A percentile compares a stretch with the other conserved stretches of the same genome.
phyloP scores from a whole-genome alignment of 176 grass and related monocot genomes.

The Hordeum marinum region DNA sequence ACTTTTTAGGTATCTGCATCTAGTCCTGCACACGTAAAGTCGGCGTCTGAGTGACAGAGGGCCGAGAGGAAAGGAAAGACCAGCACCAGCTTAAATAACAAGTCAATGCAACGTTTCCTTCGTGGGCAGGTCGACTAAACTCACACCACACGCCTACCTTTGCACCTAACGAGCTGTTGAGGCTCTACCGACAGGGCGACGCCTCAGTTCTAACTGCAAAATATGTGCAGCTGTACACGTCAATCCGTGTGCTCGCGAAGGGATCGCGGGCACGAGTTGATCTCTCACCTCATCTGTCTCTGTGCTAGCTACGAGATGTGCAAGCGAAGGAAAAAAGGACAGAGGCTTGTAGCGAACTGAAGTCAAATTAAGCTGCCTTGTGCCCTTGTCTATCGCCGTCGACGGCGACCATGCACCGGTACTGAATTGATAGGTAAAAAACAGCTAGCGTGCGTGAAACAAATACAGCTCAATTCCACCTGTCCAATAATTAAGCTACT shows the following conservation, averaged over 20 bases:
- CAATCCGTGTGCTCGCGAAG: background rate
- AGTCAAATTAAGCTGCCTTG: background rate
- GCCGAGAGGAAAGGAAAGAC: background rate
- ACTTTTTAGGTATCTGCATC: background rate
- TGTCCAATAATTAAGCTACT: background rate
- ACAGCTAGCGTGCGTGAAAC: background rate
- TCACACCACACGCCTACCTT: background rate
- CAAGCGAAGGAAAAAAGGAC: conserved; percentile 4
- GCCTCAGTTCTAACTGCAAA: background rate
- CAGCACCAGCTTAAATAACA: background rate
- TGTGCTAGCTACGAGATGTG: background rate
- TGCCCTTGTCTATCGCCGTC: background rate
- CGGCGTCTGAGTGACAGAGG: background rate
- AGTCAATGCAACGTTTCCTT: conserved; percentile 8
- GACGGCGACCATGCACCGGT: conserved; percentile 27
- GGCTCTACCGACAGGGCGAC: background rate
- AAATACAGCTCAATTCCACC: background rate
- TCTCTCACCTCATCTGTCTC: background rate
- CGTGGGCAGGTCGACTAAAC: background rate
- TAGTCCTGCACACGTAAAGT: background rate
- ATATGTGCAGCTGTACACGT: background rate
- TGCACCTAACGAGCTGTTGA: conserved; percentile 14
- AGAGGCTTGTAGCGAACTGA: background rate
- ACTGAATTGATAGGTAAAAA: conserved; percentile 9
- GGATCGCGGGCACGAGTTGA: background rate